phyloP scores from a whole-genome alignment of 805 yeast species.

The Zygoascus flipseniorum region DNA sequence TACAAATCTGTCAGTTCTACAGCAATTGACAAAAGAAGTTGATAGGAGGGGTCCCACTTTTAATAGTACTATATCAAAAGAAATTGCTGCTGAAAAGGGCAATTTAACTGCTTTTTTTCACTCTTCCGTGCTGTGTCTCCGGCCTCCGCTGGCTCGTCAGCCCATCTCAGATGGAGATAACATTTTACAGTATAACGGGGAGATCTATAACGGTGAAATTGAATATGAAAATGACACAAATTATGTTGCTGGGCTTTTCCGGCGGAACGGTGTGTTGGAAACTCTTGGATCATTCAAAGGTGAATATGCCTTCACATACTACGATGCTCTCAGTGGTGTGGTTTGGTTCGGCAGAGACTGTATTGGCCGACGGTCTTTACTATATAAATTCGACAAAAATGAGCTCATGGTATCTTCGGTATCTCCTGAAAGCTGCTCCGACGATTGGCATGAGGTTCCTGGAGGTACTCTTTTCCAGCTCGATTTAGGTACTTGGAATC shows the following conservation, averaged over 20 bases:
- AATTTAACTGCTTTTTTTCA: conserved; percentile 21
- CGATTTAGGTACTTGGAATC: conserved; percentile 21
- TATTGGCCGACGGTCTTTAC: conserved; percentile 72
- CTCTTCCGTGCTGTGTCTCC: conserved; percentile 71
- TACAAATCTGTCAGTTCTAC: not conserved
- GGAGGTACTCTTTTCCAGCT: conserved; percentile 43
- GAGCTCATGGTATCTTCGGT: conserved; percentile 44
- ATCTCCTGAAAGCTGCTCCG: conserved; percentile 10
- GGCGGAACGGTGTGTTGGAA: conserved; percentile 30
- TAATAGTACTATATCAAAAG: not conserved
- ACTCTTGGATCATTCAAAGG: conserved; percentile 52
- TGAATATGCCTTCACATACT: conserved; percentile 64
- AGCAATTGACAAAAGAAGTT: not conserved
- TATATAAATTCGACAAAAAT: conserved; percentile 31
- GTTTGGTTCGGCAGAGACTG: conserved; percentile 74
- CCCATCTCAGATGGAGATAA: conserved; percentile 39
- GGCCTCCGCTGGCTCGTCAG: conserved; percentile 73
- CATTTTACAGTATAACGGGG: conserved; percentile 82
- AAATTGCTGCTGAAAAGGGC: not conserved
- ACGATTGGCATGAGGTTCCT: conserved; percentile 39
- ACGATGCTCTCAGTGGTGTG: conserved; percentile 24
- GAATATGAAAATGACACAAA: conserved; percentile 53
- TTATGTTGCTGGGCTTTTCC: conserved; percentile 37
- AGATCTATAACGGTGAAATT: conserved; percentile 59
- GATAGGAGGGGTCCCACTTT: conserved; percentile 10